A percentile compares a stretch with the other conserved stretches of the same genome.
These are phyloP conservation scores for Pythium phragmitis DNA, from an alignment of 352 stramenopile species.

Conservation along the genomic window DNA sequence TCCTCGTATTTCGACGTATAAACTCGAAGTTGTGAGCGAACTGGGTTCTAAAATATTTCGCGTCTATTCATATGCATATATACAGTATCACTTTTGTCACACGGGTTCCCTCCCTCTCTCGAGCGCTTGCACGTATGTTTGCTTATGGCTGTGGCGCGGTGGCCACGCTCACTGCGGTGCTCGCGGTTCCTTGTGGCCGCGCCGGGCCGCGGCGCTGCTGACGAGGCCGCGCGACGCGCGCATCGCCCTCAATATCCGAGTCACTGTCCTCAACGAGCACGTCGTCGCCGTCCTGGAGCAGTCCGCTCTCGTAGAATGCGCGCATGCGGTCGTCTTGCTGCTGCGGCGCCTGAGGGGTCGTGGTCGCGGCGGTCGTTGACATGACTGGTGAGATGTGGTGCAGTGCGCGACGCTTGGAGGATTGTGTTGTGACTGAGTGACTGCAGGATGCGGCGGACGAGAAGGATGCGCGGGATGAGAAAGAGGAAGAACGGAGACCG, in stretches of 20 bases:
- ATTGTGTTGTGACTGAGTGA: background rate
- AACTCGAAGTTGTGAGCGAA: background rate
- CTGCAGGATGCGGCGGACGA: too few species aligned
- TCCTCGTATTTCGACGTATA: background rate
- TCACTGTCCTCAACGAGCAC: constrained; percentile 38
- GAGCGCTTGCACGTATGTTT: background rate
- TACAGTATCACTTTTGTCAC: too few species aligned
- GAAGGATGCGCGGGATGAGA: background rate
- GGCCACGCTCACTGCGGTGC: background rate
- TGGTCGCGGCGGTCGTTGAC: constrained; percentile 1
- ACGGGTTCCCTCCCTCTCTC: too few species aligned
- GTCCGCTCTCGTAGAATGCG: constrained; percentile 63
- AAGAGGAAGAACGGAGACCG: background rate
- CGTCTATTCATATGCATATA: background rate
- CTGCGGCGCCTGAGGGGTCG: background rate
- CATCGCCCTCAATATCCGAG: constrained; percentile 60
- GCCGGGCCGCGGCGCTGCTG: background rate
- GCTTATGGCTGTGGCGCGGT: background rate
- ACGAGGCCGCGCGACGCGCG: constrained; percentile 12
- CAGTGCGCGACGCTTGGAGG: background rate
- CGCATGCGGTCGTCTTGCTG: constrained; percentile 32
- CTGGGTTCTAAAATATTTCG: background rate
- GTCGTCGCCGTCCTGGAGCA: constrained; percentile 48
- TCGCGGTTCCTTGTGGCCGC: background rate
- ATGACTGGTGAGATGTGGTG: background rate